phyloP scores from a whole-genome alignment of 2,329 filamentous ascomycete species.

The Verticillium alfalfae region DNA sequence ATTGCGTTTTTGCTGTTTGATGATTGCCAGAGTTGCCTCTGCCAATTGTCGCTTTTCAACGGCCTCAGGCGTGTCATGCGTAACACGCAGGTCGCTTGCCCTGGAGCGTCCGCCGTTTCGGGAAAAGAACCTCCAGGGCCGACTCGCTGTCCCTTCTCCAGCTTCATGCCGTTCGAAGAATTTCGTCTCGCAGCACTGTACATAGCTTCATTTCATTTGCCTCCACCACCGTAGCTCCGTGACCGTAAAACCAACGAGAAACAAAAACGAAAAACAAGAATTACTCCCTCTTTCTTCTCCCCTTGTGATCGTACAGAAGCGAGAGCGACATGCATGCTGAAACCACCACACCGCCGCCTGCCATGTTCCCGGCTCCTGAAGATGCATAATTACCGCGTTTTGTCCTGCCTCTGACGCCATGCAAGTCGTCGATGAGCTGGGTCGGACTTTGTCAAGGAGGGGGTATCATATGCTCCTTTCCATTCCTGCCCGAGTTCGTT shows the following conservation, averaged over 20 bases:
- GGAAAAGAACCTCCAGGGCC: neutral
- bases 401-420: conserved; percentile 24
- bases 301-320: conserved; percentile 12
- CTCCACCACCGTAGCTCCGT: neutral
- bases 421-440: conserved; percentile 26
- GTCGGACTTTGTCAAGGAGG: conserved; percentile 21
- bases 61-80: neutral
- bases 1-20: neutral
- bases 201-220: neutral
- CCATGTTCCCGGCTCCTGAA: conserved; percentile 28
- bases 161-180: neutral
- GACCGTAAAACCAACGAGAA: conserved; percentile 1
- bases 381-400: conserved; percentile 37
- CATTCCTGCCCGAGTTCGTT: conserved; percentile 16
- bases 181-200: neutral
- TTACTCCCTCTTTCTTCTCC: conserved; percentile 4
- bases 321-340: conserved; percentile 3
- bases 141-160: neutral
- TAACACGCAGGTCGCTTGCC: neutral
- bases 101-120: neutral
- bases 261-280: conserved; percentile 4
- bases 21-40: neutral
- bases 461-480: conserved; percentile 21
- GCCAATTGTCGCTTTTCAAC: neutral
- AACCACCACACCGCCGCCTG: conserved; percentile 17